Base-by-base conservation (phyloP, 2,329 filamentous ascomycete species). In the Paecilomyces variotii region DNA sequence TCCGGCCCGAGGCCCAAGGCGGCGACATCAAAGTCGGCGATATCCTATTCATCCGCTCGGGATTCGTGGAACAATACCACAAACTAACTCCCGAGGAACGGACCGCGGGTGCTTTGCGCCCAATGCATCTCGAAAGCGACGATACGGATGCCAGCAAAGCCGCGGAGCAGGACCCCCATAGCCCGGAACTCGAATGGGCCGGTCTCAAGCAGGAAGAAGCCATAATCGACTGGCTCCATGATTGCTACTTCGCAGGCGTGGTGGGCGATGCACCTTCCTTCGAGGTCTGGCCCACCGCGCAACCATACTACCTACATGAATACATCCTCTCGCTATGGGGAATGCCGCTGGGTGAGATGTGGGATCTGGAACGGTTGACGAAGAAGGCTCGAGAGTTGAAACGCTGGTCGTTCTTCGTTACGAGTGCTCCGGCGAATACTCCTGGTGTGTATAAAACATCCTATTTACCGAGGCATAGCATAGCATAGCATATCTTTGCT, bases 181-280 rank as follows among this genome's bases (percentile, higher is more conserved):
- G 14, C 35, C 14, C n/a, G 3, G 39, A 24, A 6, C n/a, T 45
- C 39, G 57, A 71, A 7, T 84, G 78, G 65, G 78, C 78, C 0
- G 82, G 82, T 0, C 58, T 84, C 2, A 76, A 76, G 53, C 81
- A 83, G 62, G 80, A 82, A 55, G 72, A 82, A 54, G 80, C 80
- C 52, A 80, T 86, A 3, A 74, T 84, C 6, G 80, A 83, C 56
- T 90, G 87, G 86, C 62, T 90, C 59, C 87, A 88, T 75, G 85
- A 90, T 66, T 83, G 80, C 63, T 85, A 86, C 56, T 89, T 90
- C 63, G 78, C 86, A 0, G 84, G 83, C 0, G 85, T 87, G 1
- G 85, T 81, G 0, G 84, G 84, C 0, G 87, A 90, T 67, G 75
- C 80, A 11, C 82, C 81, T 24, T 77, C 81, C 0, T 88, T 90